Evolutionary conservation across 441 rosid genomes (phyloP).

Genomic region (Viola pubescens): DNA sequence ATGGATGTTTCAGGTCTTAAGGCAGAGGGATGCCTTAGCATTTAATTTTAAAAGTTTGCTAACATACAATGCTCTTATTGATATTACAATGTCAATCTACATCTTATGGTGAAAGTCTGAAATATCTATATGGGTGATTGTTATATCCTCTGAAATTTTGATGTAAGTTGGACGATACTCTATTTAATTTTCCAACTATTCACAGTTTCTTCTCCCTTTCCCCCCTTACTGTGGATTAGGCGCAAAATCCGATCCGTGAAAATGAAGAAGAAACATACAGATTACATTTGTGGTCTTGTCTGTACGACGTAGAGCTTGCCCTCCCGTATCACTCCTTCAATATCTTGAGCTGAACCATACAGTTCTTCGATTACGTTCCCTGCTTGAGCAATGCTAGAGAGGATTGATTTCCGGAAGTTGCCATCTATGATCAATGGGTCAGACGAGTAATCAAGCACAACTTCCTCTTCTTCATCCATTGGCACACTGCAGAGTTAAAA

Average conservation of each 20-base stretch:
- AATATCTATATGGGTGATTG: no score
- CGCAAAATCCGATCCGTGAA: no score
- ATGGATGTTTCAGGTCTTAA: slow-evolving; percentile 25
- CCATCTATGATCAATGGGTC: slow-evolving; percentile 60
- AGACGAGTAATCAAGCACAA: slow-evolving; percentile 67
- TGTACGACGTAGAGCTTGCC: slow-evolving; percentile 88
- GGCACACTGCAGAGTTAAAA: slow-evolving; percentile 60
- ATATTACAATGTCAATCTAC: no score
- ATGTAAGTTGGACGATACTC: neutral
- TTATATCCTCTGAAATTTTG: no score
- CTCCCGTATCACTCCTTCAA: slow-evolving; percentile 86
- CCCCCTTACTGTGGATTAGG: no score
- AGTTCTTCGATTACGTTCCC: slow-evolving; percentile 80
- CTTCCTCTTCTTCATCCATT: slow-evolving; percentile 85
- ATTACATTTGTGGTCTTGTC: slow-evolving; percentile 93
- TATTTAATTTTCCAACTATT: neutral
- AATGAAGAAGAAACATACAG: neutral
- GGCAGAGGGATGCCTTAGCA: slow-evolving; percentile 19
- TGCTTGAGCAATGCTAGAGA: slow-evolving; percentile 67
- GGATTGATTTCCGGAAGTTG: slow-evolving; percentile 55
- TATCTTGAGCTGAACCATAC: slow-evolving; percentile 85
- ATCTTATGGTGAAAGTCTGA: no score
- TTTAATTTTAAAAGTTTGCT: neutral
- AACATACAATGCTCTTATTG: no score
- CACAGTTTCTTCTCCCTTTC: neutral